Percentiles rank a stretch among this genome's conserved stretches.
Evolutionary conservation across 164 flowering plant genomes (phyloP).

Genomic region (Aristolochia fimbriata): DNA sequence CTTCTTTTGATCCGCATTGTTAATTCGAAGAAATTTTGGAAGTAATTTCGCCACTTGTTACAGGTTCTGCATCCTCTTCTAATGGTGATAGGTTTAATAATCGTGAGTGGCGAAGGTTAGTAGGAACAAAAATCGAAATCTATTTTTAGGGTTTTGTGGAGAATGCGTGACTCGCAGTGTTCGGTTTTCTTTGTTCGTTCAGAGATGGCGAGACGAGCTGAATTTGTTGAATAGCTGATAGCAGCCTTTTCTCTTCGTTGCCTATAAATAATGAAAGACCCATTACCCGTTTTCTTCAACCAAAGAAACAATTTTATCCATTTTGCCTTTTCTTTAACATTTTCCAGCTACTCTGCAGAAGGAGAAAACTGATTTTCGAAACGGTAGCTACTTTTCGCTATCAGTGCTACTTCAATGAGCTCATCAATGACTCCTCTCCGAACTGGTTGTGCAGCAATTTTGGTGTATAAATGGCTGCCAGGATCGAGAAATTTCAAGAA

Average conservation of each 20-base stretch:
- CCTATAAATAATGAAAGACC: too few species aligned
- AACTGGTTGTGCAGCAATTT: constrained; percentile 48
- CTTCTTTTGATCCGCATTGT: background rate
- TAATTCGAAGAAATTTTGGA: too few species aligned
- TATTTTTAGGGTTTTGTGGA: background rate
- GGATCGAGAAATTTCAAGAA: constrained; percentile 74
- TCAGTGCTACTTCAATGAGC: background rate
- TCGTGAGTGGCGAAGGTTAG: constrained; percentile 98
- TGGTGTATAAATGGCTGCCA: constrained; percentile 81
- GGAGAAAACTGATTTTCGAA: too few species aligned
- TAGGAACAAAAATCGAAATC: constrained; percentile 11
- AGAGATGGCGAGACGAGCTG: background rate
- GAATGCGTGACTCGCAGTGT: background rate
- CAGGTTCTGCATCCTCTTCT: constrained; percentile 83
- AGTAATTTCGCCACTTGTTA: background rate
- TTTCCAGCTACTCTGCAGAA: too few species aligned
- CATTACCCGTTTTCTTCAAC: too few species aligned
- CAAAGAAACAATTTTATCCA: too few species aligned
- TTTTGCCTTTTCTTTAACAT: too few species aligned
- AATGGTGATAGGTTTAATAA: constrained; percentile 90
- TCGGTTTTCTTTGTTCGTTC: background rate
- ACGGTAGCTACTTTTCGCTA: background rate
- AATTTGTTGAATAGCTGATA: background rate
- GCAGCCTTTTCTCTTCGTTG: too few species aligned
- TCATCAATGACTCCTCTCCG: background rate